Evolutionary conservation across 2,329 filamentous ascomycete genomes (phyloP), one percentile per base, ranked within the genome.

Genomic region (Fusarium vanettenii): DNA sequence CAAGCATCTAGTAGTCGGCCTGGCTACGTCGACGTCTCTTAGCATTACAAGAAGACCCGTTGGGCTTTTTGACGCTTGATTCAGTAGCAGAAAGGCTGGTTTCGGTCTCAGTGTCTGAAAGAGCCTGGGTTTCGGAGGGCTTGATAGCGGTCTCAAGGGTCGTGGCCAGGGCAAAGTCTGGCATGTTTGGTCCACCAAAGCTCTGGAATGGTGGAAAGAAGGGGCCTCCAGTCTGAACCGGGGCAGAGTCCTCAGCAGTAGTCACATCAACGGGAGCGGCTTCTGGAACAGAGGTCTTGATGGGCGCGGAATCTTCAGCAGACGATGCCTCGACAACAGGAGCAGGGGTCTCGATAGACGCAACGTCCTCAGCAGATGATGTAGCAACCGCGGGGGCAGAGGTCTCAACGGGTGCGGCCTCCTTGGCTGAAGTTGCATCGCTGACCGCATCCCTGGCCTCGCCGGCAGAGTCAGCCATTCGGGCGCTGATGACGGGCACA

Each of bases 401-500:
- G 8, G 45, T 50, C 45, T 29, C 25, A 50, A 29, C 45, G 3
- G 45, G 45, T 4, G 25, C 45, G 18, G 45, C 16, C 16, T n/a
- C 45, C 45, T 50, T n/a, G 25, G 11, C 25, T n/a, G 45, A 50
- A 9, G 45, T 50, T 8, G 45, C 50, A 39, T 55, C 29, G 4
- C 7, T 27, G 18, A 37, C 67, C 18, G 50, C 48, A 1, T 25
- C 55, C 31, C 67, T 13, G 13, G 67, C 22, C 25, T 59, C 50
- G 5, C 41, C 57, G 4, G 52, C 56, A 9, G 64, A 63, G 2
- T 57, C 69, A 4, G 60, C 71, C 71, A 76, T 69, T 11, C 66
- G 57, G 0, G 69, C 55, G 16, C 71, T 76, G 37, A 74, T 70
- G 1, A 67, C 73, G 13, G 74, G 59, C 1, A 72, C 69, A 13